A percentile compares a stretch with the other conserved stretches of the same genome.
Conservation (phyloP, 2,329 filamentous ascomycete genomes). For the Rutstroemia sp. region DNA sequence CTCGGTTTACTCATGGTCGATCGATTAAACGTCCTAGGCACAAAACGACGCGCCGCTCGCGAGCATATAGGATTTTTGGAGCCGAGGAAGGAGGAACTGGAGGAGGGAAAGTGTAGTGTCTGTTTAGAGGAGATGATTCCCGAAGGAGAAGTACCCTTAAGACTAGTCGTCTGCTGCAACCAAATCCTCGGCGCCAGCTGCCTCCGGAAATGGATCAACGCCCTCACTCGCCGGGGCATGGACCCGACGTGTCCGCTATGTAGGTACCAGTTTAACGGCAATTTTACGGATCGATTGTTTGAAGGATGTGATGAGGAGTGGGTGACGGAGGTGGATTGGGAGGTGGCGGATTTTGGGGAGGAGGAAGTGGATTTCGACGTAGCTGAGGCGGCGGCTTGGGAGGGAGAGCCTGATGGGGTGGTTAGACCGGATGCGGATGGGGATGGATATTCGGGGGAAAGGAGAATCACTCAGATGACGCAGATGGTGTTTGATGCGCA, state of each 20-base stretch:
- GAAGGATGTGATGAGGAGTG: too few relatives aligned
- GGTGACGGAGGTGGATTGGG: neutral
- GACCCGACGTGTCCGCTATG: slow-evolving; percentile 15
- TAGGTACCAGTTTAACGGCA: slow-evolving; percentile 10
- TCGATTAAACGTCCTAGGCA: too few relatives aligned
- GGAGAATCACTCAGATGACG: too few relatives aligned
- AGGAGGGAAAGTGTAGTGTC: neutral
- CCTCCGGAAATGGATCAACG: slow-evolving; percentile 14
- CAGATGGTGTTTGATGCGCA: too few relatives aligned
- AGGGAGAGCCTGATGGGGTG: too few relatives aligned
- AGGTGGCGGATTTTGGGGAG: neutral
- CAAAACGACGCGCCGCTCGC: too few relatives aligned
- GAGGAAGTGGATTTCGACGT: neutral
- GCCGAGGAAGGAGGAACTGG: neutral
- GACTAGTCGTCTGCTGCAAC: slow-evolving; percentile 19
- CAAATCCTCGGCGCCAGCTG: slow-evolving; percentile 18
- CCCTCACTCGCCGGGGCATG: neutral
- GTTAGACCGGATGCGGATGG: too few relatives aligned
- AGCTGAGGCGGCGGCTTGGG: neutral
- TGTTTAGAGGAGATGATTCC: neutral
- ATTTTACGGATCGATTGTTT: slow-evolving; percentile 14
- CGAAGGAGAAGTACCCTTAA: slow-evolving; percentile 9
- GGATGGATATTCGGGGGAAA: too few relatives aligned
- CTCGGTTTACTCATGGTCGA: too few relatives aligned
- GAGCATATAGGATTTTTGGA: too few relatives aligned